phyloP scores from a whole-genome alignment of 2,329 filamentous ascomycete species.

The Colletotrichum sp. region DNA sequence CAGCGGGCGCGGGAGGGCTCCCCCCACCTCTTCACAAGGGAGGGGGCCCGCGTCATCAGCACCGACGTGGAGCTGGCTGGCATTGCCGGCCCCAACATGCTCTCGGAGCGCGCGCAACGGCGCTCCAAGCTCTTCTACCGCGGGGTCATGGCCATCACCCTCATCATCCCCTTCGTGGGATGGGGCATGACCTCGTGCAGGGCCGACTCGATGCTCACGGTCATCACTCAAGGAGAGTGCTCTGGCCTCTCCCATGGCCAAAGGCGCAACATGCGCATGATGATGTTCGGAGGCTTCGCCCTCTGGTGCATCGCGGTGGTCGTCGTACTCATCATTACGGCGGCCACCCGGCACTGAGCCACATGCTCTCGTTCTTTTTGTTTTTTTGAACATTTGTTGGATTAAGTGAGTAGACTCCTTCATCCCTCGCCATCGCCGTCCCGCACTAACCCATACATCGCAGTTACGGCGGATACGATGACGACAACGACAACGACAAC shows the following conservation, averaged over 20 bases:
- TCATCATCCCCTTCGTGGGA: conserved; percentile 3
- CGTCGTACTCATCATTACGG: background rate
- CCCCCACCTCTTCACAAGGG: background rate
- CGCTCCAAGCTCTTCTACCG: conserved; percentile 4
- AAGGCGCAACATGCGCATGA: conserved; percentile 9
- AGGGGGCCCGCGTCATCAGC: background rate
- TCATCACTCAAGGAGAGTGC: conserved; percentile 14
- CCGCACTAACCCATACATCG: background rate
- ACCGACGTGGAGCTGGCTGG: conserved; percentile 17
- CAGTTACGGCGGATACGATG: background rate
- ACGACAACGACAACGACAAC: background rate
- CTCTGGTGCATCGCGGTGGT: background rate
- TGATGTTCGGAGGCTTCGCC: conserved; percentile 4
- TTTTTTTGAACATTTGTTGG: background rate
- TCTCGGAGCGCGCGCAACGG: background rate
- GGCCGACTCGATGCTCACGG: background rate
- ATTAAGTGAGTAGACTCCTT: background rate
- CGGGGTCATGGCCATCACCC: background rate
- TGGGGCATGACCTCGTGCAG: background rate
- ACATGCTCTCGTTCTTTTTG: background rate
- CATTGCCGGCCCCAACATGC: conserved; percentile 1
- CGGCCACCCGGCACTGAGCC: background rate
- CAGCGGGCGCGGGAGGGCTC: background rate
- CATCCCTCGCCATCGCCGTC: background rate
- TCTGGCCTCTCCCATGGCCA: conserved; percentile 12